Evolutionary conservation across 2,329 filamentous ascomycete species (phyloP).

Genomic region (Aspergillus caelatus): DNA sequence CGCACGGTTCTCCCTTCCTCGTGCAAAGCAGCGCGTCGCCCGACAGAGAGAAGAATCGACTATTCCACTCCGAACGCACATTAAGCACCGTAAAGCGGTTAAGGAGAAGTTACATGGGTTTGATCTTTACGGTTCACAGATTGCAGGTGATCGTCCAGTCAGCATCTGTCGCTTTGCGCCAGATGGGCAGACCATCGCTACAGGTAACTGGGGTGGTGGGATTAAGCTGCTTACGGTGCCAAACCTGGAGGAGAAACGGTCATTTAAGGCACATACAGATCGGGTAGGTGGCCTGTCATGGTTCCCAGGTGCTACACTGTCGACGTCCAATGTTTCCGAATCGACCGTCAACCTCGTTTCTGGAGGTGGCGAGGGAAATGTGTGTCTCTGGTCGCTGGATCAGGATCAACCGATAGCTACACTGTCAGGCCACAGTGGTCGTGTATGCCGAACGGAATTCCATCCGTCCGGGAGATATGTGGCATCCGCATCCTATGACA

Average conservation of each 20-base stretch:
- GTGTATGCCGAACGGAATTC: slow-evolving; percentile 91
- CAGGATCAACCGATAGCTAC: slow-evolving; percentile 84
- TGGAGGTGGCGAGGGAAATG: slow-evolving; percentile 81
- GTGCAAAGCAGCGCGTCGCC: slow-evolving; percentile 74
- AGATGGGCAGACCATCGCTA: slow-evolving; percentile 78
- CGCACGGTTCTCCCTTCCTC: slow-evolving; percentile 78
- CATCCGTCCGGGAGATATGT: slow-evolving; percentile 89
- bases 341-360: slow-evolving; percentile 83
- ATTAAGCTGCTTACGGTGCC: slow-evolving; percentile 86
- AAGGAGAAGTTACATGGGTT: slow-evolving; percentile 82
- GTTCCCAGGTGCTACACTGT: slow-evolving; percentile 79
- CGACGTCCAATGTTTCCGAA: slow-evolving; percentile 69
- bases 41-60: slow-evolving; percentile 79
- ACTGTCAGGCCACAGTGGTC: slow-evolving; percentile 78
- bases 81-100: slow-evolving; percentile 86
- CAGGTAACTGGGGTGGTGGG: slow-evolving; percentile 90
- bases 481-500: slow-evolving; percentile 92
- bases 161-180: slow-evolving; percentile 92
- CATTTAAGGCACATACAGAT: slow-evolving; percentile 81
- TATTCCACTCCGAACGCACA: slow-evolving; percentile 84
- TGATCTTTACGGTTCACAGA: slow-evolving; percentile 91
- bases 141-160: slow-evolving; percentile 84
- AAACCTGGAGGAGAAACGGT: slow-evolving; percentile 74
- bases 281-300: slow-evolving; percentile 89
- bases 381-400: slow-evolving; percentile 87